phyloP scores from a whole-genome alignment of 2,329 filamentous ascomycete genomes.

The Aspergillus fischeri region DNA sequence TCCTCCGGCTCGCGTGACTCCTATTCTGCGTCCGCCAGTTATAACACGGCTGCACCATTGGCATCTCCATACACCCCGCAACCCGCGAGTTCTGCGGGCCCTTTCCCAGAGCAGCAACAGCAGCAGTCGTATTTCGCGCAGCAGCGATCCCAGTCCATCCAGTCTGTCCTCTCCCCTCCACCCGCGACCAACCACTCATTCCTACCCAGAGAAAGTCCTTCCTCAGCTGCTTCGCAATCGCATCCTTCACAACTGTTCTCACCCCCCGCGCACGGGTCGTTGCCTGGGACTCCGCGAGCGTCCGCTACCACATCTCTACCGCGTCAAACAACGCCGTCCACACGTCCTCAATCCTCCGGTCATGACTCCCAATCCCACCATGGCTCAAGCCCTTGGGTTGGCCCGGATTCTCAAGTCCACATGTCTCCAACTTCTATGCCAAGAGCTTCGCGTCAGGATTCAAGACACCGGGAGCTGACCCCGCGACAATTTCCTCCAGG shows the following conservation, averaged over 20 bases:
- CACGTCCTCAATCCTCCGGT: slow-evolving; percentile 36
- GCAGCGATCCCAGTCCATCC: slow-evolving; percentile 37
- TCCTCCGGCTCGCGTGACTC: slow-evolving; percentile 32
- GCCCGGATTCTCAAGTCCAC: slow-evolving; percentile 26
- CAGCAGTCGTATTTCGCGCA: slow-evolving; percentile 37
- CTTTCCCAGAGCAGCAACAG: slow-evolving; percentile 17
- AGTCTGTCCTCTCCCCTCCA: slow-evolving; percentile 35
- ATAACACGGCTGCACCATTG: slow-evolving; percentile 24
- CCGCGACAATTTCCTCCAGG: slow-evolving; percentile 43
- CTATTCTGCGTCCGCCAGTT: slow-evolving; percentile 26
- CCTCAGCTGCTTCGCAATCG: slow-evolving; percentile 26
- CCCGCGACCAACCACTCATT: slow-evolving; percentile 31
- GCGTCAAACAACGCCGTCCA: slow-evolving; percentile 34
- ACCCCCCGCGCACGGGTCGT: slow-evolving; percentile 37
- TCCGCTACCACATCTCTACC: slow-evolving; percentile 36
- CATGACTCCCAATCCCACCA: slow-evolving; percentile 30
- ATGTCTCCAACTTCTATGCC: slow-evolving; percentile 29
- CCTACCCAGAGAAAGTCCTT: slow-evolving; percentile 33
- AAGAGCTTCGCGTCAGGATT: slow-evolving; percentile 41
- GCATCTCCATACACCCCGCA: slow-evolving; percentile 40
- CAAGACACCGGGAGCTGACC: slow-evolving; percentile 25
- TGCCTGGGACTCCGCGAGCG: slow-evolving; percentile 48
- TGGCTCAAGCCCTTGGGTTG: slow-evolving; percentile 30
- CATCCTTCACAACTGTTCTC: slow-evolving; percentile 33
- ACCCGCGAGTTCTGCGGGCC: slow-evolving; percentile 26